Evolutionary conservation across 495 filamentous ascomycete species (phyloP).

Genomic region (Neurospora sp.): DNA sequence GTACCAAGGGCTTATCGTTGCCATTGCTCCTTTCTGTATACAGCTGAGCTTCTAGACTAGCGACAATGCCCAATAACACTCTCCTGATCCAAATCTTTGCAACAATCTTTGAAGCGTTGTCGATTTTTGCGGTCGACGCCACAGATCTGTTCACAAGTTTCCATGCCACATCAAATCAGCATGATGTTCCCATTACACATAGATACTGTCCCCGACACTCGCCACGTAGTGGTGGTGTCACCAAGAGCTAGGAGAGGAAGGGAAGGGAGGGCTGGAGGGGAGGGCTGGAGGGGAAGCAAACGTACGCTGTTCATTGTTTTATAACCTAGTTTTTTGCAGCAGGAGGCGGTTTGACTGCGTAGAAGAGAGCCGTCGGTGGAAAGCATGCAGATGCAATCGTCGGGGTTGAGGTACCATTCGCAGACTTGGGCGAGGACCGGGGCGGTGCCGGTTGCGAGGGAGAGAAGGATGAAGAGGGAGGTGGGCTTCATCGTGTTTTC

Average conservation of each 20-base stretch:
- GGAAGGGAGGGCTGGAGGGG: neutral
- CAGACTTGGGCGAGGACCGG: constrained; percentile 9
- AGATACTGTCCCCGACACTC: too few relatives aligned
- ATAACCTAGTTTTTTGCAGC: constrained; percentile 16
- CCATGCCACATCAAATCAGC: too few relatives aligned
- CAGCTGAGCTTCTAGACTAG: neutral
- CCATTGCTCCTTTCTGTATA: too few relatives aligned
- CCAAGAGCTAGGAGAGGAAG: neutral
- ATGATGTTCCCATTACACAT: too few relatives aligned
- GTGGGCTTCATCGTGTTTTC: neutral
- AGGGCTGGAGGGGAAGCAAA: neutral
- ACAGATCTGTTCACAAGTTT: constrained; percentile 13
- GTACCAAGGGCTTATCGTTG: too few relatives aligned
- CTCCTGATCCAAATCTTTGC: constrained; percentile 23
- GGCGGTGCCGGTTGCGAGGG: neutral
- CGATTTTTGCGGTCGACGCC: constrained; percentile 16
- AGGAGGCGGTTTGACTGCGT: constrained; percentile 11
- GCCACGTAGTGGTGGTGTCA: too few relatives aligned
- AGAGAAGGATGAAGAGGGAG: neutral
- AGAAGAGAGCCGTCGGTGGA: constrained; percentile 16
- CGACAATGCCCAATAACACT: constrained; percentile 27
- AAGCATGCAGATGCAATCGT: constrained; percentile 29
- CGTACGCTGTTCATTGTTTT: constrained; percentile 16
- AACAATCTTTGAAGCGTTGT: constrained; percentile 24
- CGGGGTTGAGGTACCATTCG: constrained; percentile 20